A percentile compares a stretch with the other conserved stretches of the same genome.
Evolutionary conservation across 306 rosid genomes (phyloP).

Genomic region (Trichosanthes cucumerina): DNA sequence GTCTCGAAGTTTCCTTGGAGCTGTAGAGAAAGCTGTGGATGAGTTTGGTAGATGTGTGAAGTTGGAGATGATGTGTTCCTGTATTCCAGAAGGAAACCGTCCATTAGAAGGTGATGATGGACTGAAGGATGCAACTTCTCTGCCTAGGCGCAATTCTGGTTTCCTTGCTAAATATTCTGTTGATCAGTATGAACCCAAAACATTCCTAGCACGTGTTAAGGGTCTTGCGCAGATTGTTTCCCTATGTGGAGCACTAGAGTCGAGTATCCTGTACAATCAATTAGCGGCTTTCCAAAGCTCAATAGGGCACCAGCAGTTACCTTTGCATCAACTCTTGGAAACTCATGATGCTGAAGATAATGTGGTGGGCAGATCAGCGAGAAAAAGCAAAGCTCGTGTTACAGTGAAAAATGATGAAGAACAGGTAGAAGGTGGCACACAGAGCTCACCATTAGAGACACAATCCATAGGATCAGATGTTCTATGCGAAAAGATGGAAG

Average conservation of each 20-base stretch:
- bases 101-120: constrained; percentile 8
- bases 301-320: constrained; percentile 32
- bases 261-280: constrained; percentile 21
- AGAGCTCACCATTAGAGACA: constrained; percentile 9
- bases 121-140: constrained; percentile 9
- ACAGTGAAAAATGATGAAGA: background rate
- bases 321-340: constrained; percentile 30
- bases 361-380: background rate
- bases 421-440: background rate
- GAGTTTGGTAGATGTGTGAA: constrained; percentile 36
- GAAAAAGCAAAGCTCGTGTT: constrained; percentile 1
- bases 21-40: constrained; percentile 40
- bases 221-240: constrained; percentile 26
- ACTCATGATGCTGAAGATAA: constrained; percentile 10
- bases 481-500: background rate
- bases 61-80: constrained; percentile 34
- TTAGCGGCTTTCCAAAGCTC: constrained; percentile 34
- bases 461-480: background rate
- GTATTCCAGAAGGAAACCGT: constrained; percentile 10
- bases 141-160: constrained; percentile 1
- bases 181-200: constrained; percentile 19
- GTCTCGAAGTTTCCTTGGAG: constrained; percentile 36
- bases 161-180: constrained; percentile 28
- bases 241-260: constrained; percentile 21
- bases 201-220: constrained; percentile 28